Evolutionary conservation across 2,329 filamentous ascomycete genomes (phyloP).

Genomic region (Diplodia scrobiculata): DNA sequence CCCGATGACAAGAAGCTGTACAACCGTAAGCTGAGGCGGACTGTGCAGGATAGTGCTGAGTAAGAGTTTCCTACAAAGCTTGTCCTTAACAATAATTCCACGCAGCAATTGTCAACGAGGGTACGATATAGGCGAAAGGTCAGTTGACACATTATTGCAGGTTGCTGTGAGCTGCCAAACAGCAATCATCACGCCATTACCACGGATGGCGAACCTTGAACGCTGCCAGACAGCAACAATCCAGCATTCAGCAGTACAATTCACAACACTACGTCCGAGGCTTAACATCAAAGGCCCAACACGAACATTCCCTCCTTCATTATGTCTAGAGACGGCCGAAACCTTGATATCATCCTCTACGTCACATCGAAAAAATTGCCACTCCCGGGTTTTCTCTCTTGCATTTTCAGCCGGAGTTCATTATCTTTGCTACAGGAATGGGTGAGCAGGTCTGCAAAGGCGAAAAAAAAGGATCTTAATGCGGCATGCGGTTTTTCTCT

Average conservation of each 20-base stretch:
- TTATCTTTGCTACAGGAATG: neutral
- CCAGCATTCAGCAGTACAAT: neutral
- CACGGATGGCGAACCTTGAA: neutral
- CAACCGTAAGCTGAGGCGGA: conserved; percentile 75
- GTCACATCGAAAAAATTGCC: neutral
- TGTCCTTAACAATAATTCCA: neutral
- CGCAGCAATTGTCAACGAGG: neutral
- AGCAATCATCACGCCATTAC: neutral
- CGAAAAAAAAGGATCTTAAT: conserved; percentile 1
- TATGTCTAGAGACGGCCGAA: conserved; percentile 22
- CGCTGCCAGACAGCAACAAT: neutral
- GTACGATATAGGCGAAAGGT: neutral
- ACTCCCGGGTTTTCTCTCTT: conserved; percentile 1
- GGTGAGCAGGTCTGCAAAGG: neutral
- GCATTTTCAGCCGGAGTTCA: conserved; percentile 12
- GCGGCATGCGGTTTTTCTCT: neutral
- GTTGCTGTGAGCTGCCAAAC: neutral
- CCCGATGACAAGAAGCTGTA: conserved; percentile 80
- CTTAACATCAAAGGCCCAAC: neutral
- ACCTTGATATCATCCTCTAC: conserved; percentile 12
- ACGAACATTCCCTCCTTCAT: neutral
- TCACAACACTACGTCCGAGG: neutral
- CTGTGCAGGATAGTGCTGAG: conserved; percentile 63
- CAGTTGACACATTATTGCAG: neutral
- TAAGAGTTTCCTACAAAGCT: conserved; percentile 31